Evolutionary conservation across 768 basidiomycete species (phyloP).

Genomic region (Lenzites betulinus): DNA sequence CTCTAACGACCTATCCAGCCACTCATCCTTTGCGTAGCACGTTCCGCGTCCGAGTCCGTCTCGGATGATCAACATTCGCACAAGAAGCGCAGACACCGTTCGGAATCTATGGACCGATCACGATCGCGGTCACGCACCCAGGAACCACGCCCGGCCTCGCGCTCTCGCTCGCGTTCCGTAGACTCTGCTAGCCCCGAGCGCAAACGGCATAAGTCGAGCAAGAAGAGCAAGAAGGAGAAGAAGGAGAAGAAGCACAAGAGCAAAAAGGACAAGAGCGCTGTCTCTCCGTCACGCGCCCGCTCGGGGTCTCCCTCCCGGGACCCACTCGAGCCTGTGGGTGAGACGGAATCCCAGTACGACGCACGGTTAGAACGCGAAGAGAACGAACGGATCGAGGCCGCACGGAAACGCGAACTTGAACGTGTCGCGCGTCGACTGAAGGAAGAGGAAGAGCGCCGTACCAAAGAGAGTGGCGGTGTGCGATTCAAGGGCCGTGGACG

Average conservation of each 20-base stretch:
- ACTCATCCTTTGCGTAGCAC: slow-evolving; percentile 10
- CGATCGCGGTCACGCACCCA: slow-evolving; percentile 8
- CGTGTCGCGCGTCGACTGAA: slow-evolving; percentile 44
- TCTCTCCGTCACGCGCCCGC: slow-evolving; percentile 1
- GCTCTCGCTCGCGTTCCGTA: slow-evolving; percentile 13
- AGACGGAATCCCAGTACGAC: slow-evolving; percentile 77
- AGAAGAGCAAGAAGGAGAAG: slow-evolving; percentile 33
- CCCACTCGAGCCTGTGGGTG: slow-evolving; percentile 33
- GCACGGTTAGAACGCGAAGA: slow-evolving; percentile 68
- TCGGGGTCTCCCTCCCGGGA: slow-evolving; percentile 15
- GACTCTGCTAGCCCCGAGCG: slow-evolving; percentile 25
- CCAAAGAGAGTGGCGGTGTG: slow-evolving; percentile 45
- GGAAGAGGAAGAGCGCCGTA: slow-evolving; percentile 30
- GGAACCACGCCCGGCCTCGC: slow-evolving; percentile 1
- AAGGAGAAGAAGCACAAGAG: slow-evolving; percentile 23
- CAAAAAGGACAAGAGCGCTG: slow-evolving; percentile 1
- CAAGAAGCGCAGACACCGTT: slow-evolving; percentile 18
- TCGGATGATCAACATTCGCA: slow-evolving; percentile 18
- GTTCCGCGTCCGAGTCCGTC: slow-evolving; percentile 16
- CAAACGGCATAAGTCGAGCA: slow-evolving; percentile 31
- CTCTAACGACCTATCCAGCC: neutral
- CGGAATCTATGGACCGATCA: slow-evolving; percentile 18
- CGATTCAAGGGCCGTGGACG: slow-evolving; percentile 72
- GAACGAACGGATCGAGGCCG: slow-evolving; percentile 53
- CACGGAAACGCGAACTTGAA: slow-evolving; percentile 50